Conservation (phyloP, 2,329 filamentous ascomycete genomes). For the Torrubiella hemipterigena region DNA sequence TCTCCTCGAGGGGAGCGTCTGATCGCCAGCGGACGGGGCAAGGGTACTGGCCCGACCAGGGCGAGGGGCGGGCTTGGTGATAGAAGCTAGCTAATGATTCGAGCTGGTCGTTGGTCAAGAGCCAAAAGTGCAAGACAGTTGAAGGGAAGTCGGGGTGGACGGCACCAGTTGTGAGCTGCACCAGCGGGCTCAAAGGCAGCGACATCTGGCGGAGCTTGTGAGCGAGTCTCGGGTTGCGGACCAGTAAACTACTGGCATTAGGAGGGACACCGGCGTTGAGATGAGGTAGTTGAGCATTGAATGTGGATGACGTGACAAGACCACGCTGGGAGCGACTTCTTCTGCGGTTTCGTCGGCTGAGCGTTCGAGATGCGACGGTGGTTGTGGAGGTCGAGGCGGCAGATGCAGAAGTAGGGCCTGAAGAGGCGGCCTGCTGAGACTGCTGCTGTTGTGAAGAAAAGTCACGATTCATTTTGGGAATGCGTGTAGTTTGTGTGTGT, state of each 20-base stretch:
- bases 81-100: constrained; percentile 62
- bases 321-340: no score
- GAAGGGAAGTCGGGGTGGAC: constrained; percentile 53
- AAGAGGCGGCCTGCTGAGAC: not conserved
- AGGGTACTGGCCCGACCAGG: constrained; percentile 50
- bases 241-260: no score
- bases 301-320: constrained; percentile 4
- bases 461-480: constrained; percentile 5
- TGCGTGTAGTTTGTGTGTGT: not conserved
- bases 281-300: constrained; percentile 1
- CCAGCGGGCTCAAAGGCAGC: constrained; percentile 53
- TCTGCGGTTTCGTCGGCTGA: no score
- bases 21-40: constrained; percentile 52
- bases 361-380: constrained; percentile 2
- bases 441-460: constrained; percentile 4
- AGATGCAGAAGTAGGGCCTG: constrained; percentile 7
- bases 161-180: constrained; percentile 48
- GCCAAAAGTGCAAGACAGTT: constrained; percentile 60
- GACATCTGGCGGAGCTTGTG: constrained; percentile 55
- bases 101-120: constrained; percentile 59
- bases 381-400: constrained; percentile 7
- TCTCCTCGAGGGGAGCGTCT: constrained; percentile 47
- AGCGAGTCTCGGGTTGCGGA: constrained; percentile 38
- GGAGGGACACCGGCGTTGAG: no score
- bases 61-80: constrained; percentile 50